Base-by-base conservation (phyloP, 371 early-diverging fungal species). In the Globomyces sp. region DNA sequence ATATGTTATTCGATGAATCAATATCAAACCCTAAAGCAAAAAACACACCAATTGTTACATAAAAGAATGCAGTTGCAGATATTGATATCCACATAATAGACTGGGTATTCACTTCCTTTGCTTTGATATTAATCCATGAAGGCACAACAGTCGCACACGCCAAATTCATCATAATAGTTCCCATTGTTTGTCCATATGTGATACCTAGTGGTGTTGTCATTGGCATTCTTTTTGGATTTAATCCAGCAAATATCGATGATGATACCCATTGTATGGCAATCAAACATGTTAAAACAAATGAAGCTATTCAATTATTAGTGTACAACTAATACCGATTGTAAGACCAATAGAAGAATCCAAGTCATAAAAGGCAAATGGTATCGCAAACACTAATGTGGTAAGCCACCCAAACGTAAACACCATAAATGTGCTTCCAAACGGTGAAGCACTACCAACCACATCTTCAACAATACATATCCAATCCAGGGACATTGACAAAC, bases 1-100 rank as follows among this genome's bases (percentile, higher is more conserved):
- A 62, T 6, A 71, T 52, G 65, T 61, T 71, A 9, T 55, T 61
- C 4, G 71, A 69, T 8, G 11, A 44, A 50, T 70, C 65, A n/a
- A 74, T 58, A 50, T 64, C 43, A 66, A 71, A 80, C n/a, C 75
- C 72, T 4, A 78, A 47, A 6, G 75, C 80, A 46, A 63, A 43
- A 11, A 71, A 53, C 41, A 72, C 36, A 1, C 74, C 74, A 48
- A 74, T 57, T 43, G 63, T 4, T 11, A 74, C 9, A 53, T 74
- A 74, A 13, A 72, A 40, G 2, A 66, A 2, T 11, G 63, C 10
- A 3, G 67, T 44, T 13, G 55, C 48, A 34, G 36, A 49, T 9
- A 62, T 46, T 10, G 73, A 42, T 3, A 62, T 45, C 75, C 76
- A 75, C 36, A 75, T 42, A 2, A 74, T 50, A 9, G 36, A 42